Evolutionary conservation across 768 basidiomycete genomes (phyloP), one percentile per base, ranked within the genome.

Genomic region (Podaxis pistillaris): DNA sequence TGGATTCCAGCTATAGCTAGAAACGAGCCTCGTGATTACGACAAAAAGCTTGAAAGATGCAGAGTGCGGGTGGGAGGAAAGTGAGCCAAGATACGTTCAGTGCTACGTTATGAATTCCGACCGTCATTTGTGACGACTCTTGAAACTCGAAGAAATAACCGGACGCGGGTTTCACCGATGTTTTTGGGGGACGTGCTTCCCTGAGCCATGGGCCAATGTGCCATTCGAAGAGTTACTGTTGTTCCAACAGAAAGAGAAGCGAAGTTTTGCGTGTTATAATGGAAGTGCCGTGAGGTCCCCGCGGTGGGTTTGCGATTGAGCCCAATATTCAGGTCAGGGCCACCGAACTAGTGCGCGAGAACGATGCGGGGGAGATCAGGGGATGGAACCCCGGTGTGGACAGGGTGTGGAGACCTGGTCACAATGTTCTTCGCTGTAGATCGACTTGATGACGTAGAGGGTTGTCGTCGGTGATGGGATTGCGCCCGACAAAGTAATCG

Each of bases 161-260:
- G 49, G 49, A 50, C 49, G 26, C 49, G 49, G 26, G 49, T 50
- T 56, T 56, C 26, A 26, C 54, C 37, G 36, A 40, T 13, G 24
- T 56, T 37, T 40, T 37, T 22, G 17, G 38, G 38, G 15, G 38
- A 13, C 37, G 11, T 38, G 54, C 38, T 40, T 56, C n/a, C 54
- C 54, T 24, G 30, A 37, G 38, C 36, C 15, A 38, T 8, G 37
- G 54, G 38, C 38, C 36, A 56, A 40, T 22, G 28, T 38, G 37
- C 36, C 37, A 40, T 19, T 56, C 17, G 54, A 24, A 40, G 26
- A 11, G 12, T 50, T 19, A 9, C 22, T 50, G 19, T 22, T 24
- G 36, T 56, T 56, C 54, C 19, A 56, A 54, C 52, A 37, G 52
- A 54, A 54, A 6, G 26, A 56, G 54, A 56, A 56, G 54, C 54